Evolutionary conservation across 495 filamentous ascomycete genomes (phyloP), one percentile per base, ranked within the genome.

Genomic region (Penicillium pulvis): DNA sequence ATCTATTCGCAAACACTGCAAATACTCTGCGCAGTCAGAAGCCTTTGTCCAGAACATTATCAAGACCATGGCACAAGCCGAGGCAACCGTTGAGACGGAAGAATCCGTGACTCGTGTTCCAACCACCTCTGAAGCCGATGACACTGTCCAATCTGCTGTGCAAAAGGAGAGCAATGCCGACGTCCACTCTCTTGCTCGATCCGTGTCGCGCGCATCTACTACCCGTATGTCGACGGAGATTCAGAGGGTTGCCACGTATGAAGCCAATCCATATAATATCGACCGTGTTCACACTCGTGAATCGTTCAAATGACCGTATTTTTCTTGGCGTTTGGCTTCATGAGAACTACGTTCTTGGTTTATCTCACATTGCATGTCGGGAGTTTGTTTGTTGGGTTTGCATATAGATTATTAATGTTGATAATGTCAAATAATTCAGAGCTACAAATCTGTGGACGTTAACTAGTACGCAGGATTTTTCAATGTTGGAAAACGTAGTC

Each of bases 1-100:
- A 0, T 26, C 63, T 8, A 87, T 93, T 57, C 78, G 90, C 3
- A 73, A 76, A 58, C 76, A 75, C 52, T 92, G 89, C 81, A 88
- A 86, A 73, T 93, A 81, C 64, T 84, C 90, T 12, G 80, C 83
- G 10, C 61, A 74, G 44, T 74, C 71, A 0, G 65, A 67, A 19
- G 69, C 69, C 2, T 74, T 74, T 45, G 63, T 72, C 28, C 69
- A 70, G 35, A 68, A 55, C 4, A 49, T 70, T 36, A 58, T 65
- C 10, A 56, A 53, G 6, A 55, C 20, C 9, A 36, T 43, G 33
- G 36, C 55, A 24, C 33, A 63, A 17, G 35, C 47, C 1, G 7
- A 51, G 8, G 26, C 23, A 8, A n/a, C 39, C 9, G 8, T 2
- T 28, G 48, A 53, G 35, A 0, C 23, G 9, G 45, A 62, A 12